Percentiles rank a stretch among this genome's conserved stretches.
Conservation (phyloP, 2,329 filamentous ascomycete genomes). For the Emmonsiellopsis sp. region DNA sequence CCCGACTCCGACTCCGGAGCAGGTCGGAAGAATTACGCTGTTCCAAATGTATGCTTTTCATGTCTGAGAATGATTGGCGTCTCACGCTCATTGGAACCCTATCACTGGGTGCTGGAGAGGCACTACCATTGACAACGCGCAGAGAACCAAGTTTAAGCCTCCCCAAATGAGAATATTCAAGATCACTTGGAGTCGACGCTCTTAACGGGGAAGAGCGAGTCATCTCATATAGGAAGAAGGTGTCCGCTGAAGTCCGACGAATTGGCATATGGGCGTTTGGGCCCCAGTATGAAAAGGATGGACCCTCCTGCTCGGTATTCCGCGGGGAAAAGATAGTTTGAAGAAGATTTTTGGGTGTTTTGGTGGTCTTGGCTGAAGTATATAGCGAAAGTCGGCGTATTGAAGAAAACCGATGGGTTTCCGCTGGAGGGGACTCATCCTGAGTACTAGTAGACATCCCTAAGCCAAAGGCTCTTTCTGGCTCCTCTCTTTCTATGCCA, state of each 20-base stretch:
- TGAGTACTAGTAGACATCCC: background rate
- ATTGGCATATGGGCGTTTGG: constrained; percentile 5
- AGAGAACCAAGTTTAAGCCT: constrained; percentile 31
- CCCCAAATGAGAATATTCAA: constrained; percentile 31
- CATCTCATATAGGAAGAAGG: constrained; percentile 8
- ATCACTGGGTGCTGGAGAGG: constrained; percentile 29
- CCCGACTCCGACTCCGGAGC: constrained; percentile 1
- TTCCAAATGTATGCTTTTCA: constrained; percentile 1
- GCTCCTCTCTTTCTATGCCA: background rate
- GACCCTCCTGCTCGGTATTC: constrained; percentile 22
- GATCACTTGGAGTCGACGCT: constrained; percentile 20
- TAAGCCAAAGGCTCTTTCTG: background rate
- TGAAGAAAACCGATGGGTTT: constrained; percentile 24
- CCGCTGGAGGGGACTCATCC: constrained; percentile 1
- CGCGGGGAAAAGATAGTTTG: constrained; percentile 15
- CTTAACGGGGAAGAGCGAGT: constrained; percentile 9
- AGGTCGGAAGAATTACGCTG: background rate
- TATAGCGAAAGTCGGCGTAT: constrained; percentile 29
- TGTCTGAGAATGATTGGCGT: constrained; percentile 2
- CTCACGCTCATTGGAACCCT: constrained; percentile 4
- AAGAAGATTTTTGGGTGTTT: background rate
- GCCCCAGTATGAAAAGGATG: constrained; percentile 13
- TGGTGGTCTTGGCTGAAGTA: constrained; percentile 5
- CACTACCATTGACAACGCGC: constrained; percentile 29
- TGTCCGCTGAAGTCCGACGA: constrained; percentile 4